Evolutionary conservation across 1,139 yeast species (phyloP).

Genomic region (Candida sojae): DNA sequence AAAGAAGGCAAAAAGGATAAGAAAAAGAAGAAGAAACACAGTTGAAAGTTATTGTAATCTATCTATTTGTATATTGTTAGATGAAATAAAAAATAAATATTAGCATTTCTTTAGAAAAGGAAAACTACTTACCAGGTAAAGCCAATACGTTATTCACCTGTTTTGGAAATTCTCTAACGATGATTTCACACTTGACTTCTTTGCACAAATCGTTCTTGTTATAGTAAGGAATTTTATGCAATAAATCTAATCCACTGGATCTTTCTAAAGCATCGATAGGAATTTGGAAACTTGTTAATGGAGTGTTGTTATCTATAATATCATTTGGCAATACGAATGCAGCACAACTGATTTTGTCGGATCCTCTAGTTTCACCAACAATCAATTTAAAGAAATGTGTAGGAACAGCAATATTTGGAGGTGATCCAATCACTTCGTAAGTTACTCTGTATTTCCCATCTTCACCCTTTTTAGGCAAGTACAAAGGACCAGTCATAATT

Average conservation of each 20-base stretch:
- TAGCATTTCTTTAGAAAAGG: background rate
- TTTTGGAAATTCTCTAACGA: conserved; percentile 77
- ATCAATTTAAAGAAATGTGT: conserved; percentile 92
- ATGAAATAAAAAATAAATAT: background rate
- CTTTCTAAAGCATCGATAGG: conserved; percentile 89
- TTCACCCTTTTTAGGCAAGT: conserved; percentile 73
- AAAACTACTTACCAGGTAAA: conserved; percentile 16
- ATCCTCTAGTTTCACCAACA: conserved; percentile 68
- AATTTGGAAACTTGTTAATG: conserved; percentile 76
- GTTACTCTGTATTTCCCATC: conserved; percentile 71
- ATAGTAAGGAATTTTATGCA: conserved; percentile 64
- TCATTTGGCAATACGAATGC: conserved; percentile 94
- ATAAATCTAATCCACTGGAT: conserved; percentile 79
- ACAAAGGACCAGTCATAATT: conserved; percentile 91
- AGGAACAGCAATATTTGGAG: conserved; percentile 96
- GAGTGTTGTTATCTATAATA: conserved; percentile 65
- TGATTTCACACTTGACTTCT: conserved; percentile 76
- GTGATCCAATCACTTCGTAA: conserved; percentile 95
- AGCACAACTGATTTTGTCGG: conserved; percentile 68
- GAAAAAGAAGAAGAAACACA: conserved; percentile 16
- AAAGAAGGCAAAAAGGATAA: conserved; percentile 33
- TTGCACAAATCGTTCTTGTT: conserved; percentile 71
- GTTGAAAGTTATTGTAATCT: background rate
- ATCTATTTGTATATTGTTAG: no score
- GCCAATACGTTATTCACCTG: conserved; percentile 35